Evolutionary conservation across 2,329 filamentous ascomycete species (phyloP).

Genomic region (Penicillium brasilianum): DNA sequence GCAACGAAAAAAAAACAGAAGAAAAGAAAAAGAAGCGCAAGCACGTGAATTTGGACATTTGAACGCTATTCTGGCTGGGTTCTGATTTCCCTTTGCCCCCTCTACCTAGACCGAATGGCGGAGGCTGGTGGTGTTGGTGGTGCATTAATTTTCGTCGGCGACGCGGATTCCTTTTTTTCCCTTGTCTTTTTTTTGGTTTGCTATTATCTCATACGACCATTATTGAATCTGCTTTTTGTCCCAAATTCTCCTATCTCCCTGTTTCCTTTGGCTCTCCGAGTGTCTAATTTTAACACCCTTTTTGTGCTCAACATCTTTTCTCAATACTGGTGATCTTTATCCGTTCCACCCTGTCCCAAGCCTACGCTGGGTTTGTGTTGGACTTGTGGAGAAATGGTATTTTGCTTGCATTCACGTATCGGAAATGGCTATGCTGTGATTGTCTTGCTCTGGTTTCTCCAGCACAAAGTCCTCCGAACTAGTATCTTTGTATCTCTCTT

Average conservation of each 20-base stretch:
- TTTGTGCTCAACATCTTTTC: background rate
- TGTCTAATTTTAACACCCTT: constrained; percentile 30
- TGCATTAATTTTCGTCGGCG: constrained; percentile 43
- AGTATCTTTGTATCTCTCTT: constrained; percentile 5
- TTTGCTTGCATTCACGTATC: background rate
- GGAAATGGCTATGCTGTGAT: background rate
- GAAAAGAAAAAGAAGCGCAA: constrained; percentile 29
- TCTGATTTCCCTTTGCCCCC: constrained; percentile 35
- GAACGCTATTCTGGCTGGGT: constrained; percentile 33
- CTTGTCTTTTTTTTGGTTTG: constrained; percentile 29
- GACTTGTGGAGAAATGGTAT: background rate
- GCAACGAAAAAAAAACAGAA: constrained; percentile 34
- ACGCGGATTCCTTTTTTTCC: constrained; percentile 36
- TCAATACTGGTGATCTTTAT: background rate
- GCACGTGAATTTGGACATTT: constrained; percentile 36
- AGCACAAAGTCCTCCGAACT: background rate
- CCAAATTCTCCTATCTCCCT: constrained; percentile 20
- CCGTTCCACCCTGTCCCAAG: background rate
- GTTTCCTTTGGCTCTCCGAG: constrained; percentile 10
- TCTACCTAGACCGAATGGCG: constrained; percentile 43
- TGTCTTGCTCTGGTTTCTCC: background rate
- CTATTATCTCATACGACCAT: constrained; percentile 33
- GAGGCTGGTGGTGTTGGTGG: constrained; percentile 46
- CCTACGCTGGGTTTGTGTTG: background rate
- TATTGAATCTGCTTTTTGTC: constrained; percentile 33